Evolutionary conservation across 2,329 filamentous ascomycete genomes (phyloP), one percentile per base, ranked within the genome.

Genomic region (Trichophyton benhamiae): DNA sequence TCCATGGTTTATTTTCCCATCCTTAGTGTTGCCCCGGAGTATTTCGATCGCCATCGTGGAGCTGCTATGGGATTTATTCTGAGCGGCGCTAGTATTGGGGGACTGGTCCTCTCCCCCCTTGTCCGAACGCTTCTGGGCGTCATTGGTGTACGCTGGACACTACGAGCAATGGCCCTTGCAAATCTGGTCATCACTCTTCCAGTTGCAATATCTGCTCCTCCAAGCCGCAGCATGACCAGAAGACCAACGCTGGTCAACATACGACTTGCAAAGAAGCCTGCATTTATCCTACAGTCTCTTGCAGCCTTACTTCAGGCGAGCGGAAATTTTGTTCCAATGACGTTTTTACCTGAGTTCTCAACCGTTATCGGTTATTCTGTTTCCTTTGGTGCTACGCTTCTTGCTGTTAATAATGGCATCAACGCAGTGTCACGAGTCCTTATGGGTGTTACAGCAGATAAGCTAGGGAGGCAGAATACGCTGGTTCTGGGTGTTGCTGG

Each of bases 31-130:
- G 67, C 72, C 1, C 75, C 75, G 1, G 71, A 70, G 8, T 77
- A 72, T 70, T 77, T 75, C 59, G 67, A 69, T 55, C 68, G 69
- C 8, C 68, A 69, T 4, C 68, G 73, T 2, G 74, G 71, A 1
- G 64, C 74, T 1, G 73, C 72, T 0, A 76, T 76, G 72, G 74
- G 74, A 0, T 71, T 75, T 8, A 70, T 76, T 20, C 66, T 72
- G 3, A 67, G 71, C 1, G 74, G 74, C 3, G 73, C 73, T 0
- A 75, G 74, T 0, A 62, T 76, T 0, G 75, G 74, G 0, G 75
- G 74, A n/a, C 66, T 76, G 2, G 70, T 70, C 0, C 73, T 70
- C 67, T 71, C 74, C 3, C 72, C 72, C 1, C 67, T 68, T 0
- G 20, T 63, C 9, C 61, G 60, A 22, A 13, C 55, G 3, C 49